Evolutionary conservation across 2,329 filamentous ascomycete genomes (phyloP), one percentile per base, ranked within the genome.

Genomic region (Ophiognomonia clavigignenti-juglandacearum): DNA sequence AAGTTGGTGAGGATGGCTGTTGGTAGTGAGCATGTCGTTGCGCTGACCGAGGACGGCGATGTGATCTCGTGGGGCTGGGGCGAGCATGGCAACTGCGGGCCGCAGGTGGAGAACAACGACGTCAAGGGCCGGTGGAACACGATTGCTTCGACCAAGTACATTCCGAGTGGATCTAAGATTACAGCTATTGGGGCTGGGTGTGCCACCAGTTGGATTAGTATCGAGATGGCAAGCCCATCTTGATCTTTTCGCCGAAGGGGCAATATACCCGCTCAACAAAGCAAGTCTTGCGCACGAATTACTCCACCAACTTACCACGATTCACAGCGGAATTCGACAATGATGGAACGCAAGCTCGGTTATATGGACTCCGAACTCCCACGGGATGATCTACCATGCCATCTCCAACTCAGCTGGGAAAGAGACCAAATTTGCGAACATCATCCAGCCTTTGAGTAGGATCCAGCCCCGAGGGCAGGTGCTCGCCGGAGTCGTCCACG

Each of bases 21-120:
- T 38, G 93, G 93, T 0, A 96, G 92, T 60, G 93, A 97, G 65
- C 93, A 98, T 64, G 82, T 80, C n/a, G 66, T 97, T 53, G 88
- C 82, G 8, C 65, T 92, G 22, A 82, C 86, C 0, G 68, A 67
- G 9, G 71, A 76, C 18, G 80, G 80, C 2, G 77, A 83, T 42
- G 80, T 96, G 1, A 67, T 95, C 40, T 80, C 88, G 2, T 97
- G 92, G 89, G 93, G 93, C 18, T 98, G 93, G 93, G 91, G 90
- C 2, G 92, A 97, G 66, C 93, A 98, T 67, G 93, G 93, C 2
- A 98, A 98, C 63, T 98, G 93, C 63, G 93, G 93, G 3, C 78
- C 81, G 29, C 71, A 77, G 11, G 79, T 82, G 52, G 69, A 75
- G 16, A 70, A 76, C 52, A 82, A 80, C 41, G 80, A 87, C 64